Evolutionary conservation across 768 basidiomycete genomes (phyloP).

Genomic region (Cystofilobasidium macerans): DNA sequence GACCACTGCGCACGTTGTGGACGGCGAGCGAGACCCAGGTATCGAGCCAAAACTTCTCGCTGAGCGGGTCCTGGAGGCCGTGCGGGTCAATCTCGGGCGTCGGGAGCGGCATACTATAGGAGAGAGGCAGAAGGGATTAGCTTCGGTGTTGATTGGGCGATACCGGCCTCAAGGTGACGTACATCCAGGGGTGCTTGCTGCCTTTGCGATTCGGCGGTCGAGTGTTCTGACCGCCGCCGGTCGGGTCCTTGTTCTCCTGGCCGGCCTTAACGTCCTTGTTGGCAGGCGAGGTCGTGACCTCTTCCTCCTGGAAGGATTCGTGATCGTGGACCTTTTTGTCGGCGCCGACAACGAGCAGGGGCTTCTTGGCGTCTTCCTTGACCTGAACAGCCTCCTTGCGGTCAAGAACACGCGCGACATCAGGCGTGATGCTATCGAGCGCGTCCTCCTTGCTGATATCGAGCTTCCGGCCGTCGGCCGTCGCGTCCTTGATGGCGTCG

Average conservation of each 20-base stretch:
- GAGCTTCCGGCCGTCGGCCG: not conserved
- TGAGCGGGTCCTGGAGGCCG: conserved; percentile 79
- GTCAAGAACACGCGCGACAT: not conserved
- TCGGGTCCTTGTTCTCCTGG: not conserved
- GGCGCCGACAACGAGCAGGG: conserved; percentile 3
- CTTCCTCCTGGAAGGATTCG: not conserved
- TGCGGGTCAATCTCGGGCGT: conserved; percentile 64
- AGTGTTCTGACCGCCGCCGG: not conserved
- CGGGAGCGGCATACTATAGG: conserved; percentile 45
- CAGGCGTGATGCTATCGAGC: not conserved
- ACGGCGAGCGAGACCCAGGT: conserved; percentile 78
- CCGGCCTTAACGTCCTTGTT: not conserved
- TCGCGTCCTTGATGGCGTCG: conserved; percentile 17
- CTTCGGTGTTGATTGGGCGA: too few relatives aligned
- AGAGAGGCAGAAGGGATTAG: not conserved
- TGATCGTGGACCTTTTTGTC: conserved; percentile 1
- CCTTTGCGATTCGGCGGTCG: conserved; percentile 4
- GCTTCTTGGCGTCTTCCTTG: not conserved
- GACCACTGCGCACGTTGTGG: conserved; percentile 58
- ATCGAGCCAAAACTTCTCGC: conserved; percentile 76
- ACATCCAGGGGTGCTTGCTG: conserved; percentile 19
- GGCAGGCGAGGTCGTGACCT: too few relatives aligned
- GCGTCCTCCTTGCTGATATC: conserved; percentile 4
- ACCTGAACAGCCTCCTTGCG: conserved; percentile 8
- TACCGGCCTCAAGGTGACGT: too few relatives aligned